Evolutionary conservation across 352 stramenopile species (phyloP).

Genomic region (Peronospora tabacina): DNA sequence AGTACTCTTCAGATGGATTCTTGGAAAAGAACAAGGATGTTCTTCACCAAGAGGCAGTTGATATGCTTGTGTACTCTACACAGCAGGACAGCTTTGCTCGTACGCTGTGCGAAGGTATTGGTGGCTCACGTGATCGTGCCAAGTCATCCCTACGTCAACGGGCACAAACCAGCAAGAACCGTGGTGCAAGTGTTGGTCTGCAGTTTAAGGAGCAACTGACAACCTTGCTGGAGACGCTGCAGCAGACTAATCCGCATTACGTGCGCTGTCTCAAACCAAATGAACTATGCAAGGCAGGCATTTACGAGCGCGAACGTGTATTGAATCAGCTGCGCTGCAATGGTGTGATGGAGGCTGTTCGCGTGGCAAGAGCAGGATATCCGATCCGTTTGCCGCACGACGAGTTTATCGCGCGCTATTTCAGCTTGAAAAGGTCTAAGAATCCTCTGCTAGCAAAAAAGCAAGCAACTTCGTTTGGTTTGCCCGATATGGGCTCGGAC

Average conservation of each 20-base stretch:
- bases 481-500: conserved; percentile 38
- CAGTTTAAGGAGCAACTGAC: conserved; percentile 85
- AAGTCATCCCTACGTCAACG: conserved; percentile 56
- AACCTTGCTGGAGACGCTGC: conserved; percentile 59
- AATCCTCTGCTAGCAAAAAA: conserved; percentile 39
- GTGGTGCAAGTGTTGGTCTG: conserved; percentile 66
- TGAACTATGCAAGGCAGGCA: conserved; percentile 46
- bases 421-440: conserved; percentile 49
- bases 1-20: conserved; percentile 70
- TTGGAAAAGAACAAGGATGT: conserved; percentile 86
- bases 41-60: conserved; percentile 73
- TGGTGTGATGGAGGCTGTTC: conserved; percentile 81
- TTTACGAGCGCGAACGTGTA: conserved; percentile 65
- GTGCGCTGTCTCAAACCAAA: conserved; percentile 89
- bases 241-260: conserved; percentile 77
- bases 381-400: conserved; percentile 70
- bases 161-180: conserved; percentile 56
- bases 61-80: conserved; percentile 68
- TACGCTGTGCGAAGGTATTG: conserved; percentile 58
- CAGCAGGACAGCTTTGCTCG: conserved; percentile 67
- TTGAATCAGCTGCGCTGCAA: conserved; percentile 83
- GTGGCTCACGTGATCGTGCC: conserved; percentile 25
- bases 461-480: conserved; percentile 32
- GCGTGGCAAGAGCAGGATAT: conserved; percentile 77
- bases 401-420: conserved; percentile 70